Conservation (phyloP, 441 rosid genomes). For the Populus hybrid region DNA sequence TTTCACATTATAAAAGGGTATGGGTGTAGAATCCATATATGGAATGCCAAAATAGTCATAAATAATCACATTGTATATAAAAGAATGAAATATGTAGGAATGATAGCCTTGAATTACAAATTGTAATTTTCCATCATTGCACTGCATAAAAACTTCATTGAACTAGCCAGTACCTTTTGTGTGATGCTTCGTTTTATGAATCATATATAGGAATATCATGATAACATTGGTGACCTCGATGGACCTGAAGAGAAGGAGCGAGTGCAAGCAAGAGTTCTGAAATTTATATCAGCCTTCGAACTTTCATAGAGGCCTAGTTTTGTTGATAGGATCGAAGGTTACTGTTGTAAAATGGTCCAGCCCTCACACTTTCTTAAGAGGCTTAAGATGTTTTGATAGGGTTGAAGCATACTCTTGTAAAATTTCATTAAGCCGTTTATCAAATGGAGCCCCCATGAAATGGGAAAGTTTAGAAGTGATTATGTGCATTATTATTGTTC, state of each 20-base stretch:
- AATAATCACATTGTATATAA: not conserved
- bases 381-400: not conserved
- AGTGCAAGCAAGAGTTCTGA: slow-evolving; percentile 63
- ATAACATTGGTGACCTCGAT: slow-evolving; percentile 87
- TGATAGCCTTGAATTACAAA: not conserved
- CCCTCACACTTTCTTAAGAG: not conserved
- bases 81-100: not conserved
- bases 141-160: not conserved
- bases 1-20: too few species aligned
- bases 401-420: not conserved
- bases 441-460: not conserved
- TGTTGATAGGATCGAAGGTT: not conserved
- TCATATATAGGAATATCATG: slow-evolving; percentile 71
- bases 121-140: not conserved
- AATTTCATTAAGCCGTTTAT: not conserved
- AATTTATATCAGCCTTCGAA: slow-evolving; percentile 61
- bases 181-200: not conserved
- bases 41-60: not conserved
- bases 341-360: not conserved
- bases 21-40: too few species aligned
- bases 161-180: not conserved
- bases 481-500: not conserved
- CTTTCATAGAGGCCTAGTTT: not conserved
- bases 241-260: slow-evolving; percentile 94
- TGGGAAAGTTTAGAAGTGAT: not conserved